A percentile compares a stretch with the other conserved stretches of the same genome.
These are phyloP conservation scores for Gossypium sturtianum DNA, from an alignment of 345 rosid genomes.

Conservation along the genomic window DNA sequence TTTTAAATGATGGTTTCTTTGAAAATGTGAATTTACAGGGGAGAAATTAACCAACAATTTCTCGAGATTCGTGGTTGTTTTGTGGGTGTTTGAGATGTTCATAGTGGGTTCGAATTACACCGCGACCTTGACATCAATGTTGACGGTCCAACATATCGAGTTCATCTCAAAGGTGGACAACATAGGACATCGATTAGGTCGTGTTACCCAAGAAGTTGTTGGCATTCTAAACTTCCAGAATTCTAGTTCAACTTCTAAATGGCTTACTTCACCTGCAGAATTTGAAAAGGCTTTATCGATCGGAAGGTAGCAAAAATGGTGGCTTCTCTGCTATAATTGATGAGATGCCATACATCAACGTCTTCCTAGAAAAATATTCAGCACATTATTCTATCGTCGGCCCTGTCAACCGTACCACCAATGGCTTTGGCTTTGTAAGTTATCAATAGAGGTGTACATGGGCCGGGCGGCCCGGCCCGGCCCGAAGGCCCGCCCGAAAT, in stretches of 20 bases:
- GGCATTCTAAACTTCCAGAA: background rate
- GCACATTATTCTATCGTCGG: slow-evolving; percentile 21
- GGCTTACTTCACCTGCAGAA: background rate
- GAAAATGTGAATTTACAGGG: background rate
- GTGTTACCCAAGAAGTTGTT: slow-evolving; percentile 5
- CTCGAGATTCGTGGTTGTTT: slow-evolving; percentile 29
- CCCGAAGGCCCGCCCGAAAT: too few species aligned
- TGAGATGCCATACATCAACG: slow-evolving; percentile 27
- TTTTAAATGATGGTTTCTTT: background rate
- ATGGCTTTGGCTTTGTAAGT: slow-evolving; percentile 47
- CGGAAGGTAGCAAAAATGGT: slow-evolving; percentile 18
- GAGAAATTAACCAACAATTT: slow-evolving; percentile 35
- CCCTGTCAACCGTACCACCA: slow-evolving; percentile 14
- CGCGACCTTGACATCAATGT: slow-evolving; percentile 36
- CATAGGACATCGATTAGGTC: slow-evolving; percentile 11
- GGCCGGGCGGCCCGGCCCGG: too few species aligned
- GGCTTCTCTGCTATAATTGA: slow-evolving; percentile 29
- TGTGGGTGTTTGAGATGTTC: slow-evolving; percentile 42
- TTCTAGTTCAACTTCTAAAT: background rate
- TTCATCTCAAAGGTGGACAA: background rate
- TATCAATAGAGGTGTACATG: too few species aligned
- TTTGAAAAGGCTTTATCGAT: slow-evolving; percentile 18
- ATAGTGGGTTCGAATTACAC: slow-evolving; percentile 38
- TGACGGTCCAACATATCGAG: slow-evolving; percentile 29
- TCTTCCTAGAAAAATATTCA: slow-evolving; percentile 17